Conservation (phyloP, 108 stramenopile species). For the Pseudonitzschia multistriata region DNA sequence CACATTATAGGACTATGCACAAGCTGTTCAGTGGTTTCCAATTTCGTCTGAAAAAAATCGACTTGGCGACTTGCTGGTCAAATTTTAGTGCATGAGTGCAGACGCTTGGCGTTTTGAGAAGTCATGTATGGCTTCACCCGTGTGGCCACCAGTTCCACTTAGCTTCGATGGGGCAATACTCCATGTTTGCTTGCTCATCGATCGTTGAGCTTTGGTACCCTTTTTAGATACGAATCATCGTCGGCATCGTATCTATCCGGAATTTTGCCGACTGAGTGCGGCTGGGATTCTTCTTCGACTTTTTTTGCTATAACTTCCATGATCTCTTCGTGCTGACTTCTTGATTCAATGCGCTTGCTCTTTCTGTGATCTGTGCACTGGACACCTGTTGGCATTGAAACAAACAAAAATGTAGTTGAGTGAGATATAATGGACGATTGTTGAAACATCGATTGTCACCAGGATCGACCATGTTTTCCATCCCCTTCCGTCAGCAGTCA, state of each 20-base stretch:
- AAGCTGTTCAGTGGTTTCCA: no score
- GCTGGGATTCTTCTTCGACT: slow-evolving; percentile 66
- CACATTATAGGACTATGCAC: no score
- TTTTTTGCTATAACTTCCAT: slow-evolving; percentile 65
- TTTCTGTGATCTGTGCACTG: slow-evolving; percentile 6
- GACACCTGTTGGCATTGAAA: background rate
- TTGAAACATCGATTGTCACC: background rate
- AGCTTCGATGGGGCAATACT: no score
- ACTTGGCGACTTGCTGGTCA: no score
- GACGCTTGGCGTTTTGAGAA: no score
- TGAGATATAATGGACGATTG: background rate
- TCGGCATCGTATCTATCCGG: slow-evolving; percentile 83
- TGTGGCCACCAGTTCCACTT: no score
- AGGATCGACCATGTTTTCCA: background rate
- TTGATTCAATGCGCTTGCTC: slow-evolving; percentile 17
- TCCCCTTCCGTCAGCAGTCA: background rate
- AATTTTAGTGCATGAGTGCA: no score
- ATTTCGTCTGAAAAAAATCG: no score
- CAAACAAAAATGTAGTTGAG: slow-evolving; percentile 4
- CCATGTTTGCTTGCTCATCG: background rate
- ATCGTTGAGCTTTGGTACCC: slow-evolving; percentile 47
- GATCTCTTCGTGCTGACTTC: slow-evolving; percentile 45
- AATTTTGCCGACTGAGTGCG: slow-evolving; percentile 49
- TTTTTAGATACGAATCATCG: slow-evolving; percentile 78
- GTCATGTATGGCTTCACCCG: no score